These are phyloP conservation scores for Zea mays DNA, from an alignment of 176 grass and related monocot genomes.

Conservation along the genomic window DNA sequence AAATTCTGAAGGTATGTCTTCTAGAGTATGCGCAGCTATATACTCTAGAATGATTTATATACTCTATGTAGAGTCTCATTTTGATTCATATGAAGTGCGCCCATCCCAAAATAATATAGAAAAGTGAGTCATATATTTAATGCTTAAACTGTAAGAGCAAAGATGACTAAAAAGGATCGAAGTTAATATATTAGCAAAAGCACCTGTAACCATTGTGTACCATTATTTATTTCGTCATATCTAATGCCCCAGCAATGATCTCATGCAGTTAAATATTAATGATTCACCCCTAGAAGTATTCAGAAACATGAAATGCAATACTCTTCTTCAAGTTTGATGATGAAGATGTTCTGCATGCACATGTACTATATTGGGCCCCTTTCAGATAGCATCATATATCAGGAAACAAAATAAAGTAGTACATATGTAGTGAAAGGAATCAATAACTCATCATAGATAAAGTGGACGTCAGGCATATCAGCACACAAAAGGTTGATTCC, in stretches of 20 bases:
- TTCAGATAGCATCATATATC: too few relatives aligned
- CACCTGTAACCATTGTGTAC: conserved; percentile 32
- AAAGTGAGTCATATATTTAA: conserved; percentile 23
- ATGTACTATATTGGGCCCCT: too few relatives aligned
- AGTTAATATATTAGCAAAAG: conserved; percentile 49
- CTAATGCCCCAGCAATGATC: conserved; percentile 10
- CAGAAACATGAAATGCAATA: too few relatives aligned
- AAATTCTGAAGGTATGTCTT: conserved; percentile 30
- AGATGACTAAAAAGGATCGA: conserved; percentile 43
- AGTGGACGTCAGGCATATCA: too few relatives aligned
- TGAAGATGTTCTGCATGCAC: too few relatives aligned
- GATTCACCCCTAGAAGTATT: too few relatives aligned
- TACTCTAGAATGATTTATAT: too few relatives aligned
- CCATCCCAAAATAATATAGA: conserved; percentile 32
- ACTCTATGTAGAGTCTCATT: conserved; percentile 31
- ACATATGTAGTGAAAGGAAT: too few relatives aligned
- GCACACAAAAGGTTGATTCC: too few relatives aligned
- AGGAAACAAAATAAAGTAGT: too few relatives aligned
- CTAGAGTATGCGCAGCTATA: conserved; percentile 31
- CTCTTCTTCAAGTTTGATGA: too few relatives aligned
- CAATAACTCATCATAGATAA: too few relatives aligned
- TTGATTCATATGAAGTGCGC: conserved; percentile 38
- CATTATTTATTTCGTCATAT: conserved; percentile 47
- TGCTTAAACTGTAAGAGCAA: conserved; percentile 42
- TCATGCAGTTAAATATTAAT: conserved; percentile 35